Evolutionary conservation across 1,139 yeast genomes (phyloP).

Genomic region (Starmera stellimalicola): DNA sequence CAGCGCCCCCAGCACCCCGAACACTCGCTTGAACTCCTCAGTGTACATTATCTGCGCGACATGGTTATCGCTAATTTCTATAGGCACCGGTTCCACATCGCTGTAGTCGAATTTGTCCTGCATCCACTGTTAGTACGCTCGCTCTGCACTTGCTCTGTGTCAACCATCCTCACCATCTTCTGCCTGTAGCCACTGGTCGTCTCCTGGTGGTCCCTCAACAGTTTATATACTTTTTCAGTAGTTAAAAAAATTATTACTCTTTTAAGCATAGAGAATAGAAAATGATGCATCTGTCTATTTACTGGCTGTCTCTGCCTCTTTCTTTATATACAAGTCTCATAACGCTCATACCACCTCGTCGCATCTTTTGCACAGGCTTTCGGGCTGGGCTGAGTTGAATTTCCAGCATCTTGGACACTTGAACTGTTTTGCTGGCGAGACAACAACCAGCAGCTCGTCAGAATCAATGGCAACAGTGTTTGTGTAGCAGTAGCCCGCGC

Average conservation of each 20-base stretch:
- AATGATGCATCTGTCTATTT: background rate
- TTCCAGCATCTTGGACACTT: slow-evolving; percentile 98
- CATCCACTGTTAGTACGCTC: no score
- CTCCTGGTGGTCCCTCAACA: no score
- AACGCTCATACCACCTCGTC: slow-evolving; percentile 27
- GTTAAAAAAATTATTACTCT: no score
- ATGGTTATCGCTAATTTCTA: slow-evolving; percentile 35
- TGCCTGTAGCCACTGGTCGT: no score
- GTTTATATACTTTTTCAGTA: no score
- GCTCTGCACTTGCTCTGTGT: no score
- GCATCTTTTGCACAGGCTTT: slow-evolving; percentile 61
- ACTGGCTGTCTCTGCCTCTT: background rate
- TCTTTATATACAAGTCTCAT: background rate
- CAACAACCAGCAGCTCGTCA: slow-evolving; percentile 25
- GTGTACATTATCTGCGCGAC: slow-evolving; percentile 73
- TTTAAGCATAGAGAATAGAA: background rate
- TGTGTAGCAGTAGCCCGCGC: slow-evolving; percentile 21
- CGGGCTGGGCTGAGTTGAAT: slow-evolving; percentile 42
- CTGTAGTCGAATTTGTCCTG: slow-evolving; percentile 24
- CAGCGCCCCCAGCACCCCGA: slow-evolving; percentile 57
- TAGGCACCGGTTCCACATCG: slow-evolving; percentile 32
- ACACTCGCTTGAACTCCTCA: slow-evolving; percentile 52
- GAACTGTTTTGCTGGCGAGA: slow-evolving; percentile 34
- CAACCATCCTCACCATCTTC: no score
- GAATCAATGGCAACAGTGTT: slow-evolving; percentile 23